Base-by-base conservation (phyloP, 768 basidiomycete genomes). In the Lentinula aciculospora region DNA sequence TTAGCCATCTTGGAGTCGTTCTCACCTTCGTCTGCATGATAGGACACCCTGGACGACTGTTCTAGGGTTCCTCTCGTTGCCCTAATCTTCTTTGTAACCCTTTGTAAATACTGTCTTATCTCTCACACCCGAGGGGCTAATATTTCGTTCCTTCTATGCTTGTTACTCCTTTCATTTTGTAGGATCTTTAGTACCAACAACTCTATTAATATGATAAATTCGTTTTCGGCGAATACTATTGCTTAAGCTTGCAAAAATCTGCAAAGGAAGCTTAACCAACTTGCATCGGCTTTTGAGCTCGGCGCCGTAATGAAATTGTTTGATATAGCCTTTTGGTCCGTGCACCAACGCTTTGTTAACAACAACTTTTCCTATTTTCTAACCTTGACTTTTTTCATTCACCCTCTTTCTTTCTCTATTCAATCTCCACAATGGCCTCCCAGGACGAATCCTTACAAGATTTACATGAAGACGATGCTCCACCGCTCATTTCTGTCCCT, bases 401-500 rank as follows among this genome's bases (percentile, higher is more conserved):
- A 32, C 29, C n/a, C 47, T 55, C 34, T n/a, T 48, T 55, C 3
- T 45, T 19, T 19, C 40, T 47, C 39, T 55, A n/a, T 23, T 25
- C n/a, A 23, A 9, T 19, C 29, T 10, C 21, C 21, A 21, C 31
- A n/a, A 60, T 60, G 59, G 45, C 59, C 15, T 25, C 59, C 6
- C 49, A 51, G 28, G 39, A 58, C 19, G 49, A 29, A 21, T 19
- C 39, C 29, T 2, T 51, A 5, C 45, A 49, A 28, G 40, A 53
- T 17, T 34, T 63, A 1, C 28, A 85, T 62, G 80, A 84, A 25
- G 83, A 84, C 9, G 72, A 77, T 25, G 75, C 81, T 8, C 78
- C 72, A 13, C 76, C 80, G 21, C 73, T 86, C 57, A 81, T 90
- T 45, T 82, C 86, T 13, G 80, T 91, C 3, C 85, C 87, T 58